Evolutionary conservation across 495 filamentous ascomycete species (phyloP).

Genomic region (Poronia punctata): DNA sequence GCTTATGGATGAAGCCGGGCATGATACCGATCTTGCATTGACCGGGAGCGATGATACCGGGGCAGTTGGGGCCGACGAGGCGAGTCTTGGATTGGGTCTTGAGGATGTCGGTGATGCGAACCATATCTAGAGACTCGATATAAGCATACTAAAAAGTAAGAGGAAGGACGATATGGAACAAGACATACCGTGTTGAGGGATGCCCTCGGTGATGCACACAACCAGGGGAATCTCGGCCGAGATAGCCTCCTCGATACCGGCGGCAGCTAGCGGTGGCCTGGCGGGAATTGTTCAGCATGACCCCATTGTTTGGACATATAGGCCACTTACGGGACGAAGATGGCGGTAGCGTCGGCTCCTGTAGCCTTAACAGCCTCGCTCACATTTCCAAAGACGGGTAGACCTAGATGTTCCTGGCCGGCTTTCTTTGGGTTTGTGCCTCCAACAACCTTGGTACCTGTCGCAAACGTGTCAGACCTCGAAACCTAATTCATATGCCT

Average conservation of each 20-base stretch:
- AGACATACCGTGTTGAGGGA: constrained; percentile 82
- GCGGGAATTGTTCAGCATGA: neutral
- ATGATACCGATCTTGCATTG: constrained; percentile 99
- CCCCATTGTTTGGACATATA: neutral
- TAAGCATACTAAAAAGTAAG: constrained; percentile 8
- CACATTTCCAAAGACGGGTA: constrained; percentile 89
- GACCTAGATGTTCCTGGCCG: constrained; percentile 78
- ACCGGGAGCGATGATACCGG: constrained; percentile 92
- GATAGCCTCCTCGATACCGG: constrained; percentile 95
- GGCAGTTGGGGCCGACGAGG: constrained; percentile 95
- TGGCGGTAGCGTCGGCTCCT: constrained; percentile 83
- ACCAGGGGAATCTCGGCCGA: constrained; percentile 84
- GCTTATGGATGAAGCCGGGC: constrained; percentile 99
- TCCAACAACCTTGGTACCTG: constrained; percentile 94
- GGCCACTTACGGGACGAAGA: constrained; percentile 93
- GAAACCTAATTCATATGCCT: neutral
- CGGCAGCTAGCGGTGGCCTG: constrained; percentile 84
- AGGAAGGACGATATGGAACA: neutral
- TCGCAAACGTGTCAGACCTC: constrained; percentile 26
- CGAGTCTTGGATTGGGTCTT: constrained; percentile 97
- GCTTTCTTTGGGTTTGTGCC: constrained; percentile 99
- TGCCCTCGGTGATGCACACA: constrained; percentile 98
- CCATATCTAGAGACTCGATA: constrained; percentile 72
- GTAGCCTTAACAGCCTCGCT: constrained; percentile 84
- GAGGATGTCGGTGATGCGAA: constrained; percentile 95